Evolutionary conservation across 2,329 filamentous ascomycete genomes (phyloP).

Genomic region (Fusarium tanahbumbuense): DNA sequence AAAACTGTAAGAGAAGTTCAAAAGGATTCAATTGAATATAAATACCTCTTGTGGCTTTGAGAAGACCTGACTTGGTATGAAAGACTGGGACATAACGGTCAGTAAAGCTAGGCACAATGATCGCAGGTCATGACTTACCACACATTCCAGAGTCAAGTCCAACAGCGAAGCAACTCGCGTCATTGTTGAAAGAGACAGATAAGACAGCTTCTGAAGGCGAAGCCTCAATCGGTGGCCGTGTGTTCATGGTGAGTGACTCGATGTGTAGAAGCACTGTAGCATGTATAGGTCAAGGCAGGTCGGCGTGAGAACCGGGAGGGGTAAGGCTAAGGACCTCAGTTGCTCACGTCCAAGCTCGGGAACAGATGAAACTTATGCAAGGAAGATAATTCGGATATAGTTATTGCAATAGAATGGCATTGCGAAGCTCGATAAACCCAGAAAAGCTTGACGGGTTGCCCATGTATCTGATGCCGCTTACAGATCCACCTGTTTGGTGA

Average conservation of each 20-base stretch:
- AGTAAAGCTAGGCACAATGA: slow-evolving; percentile 16
- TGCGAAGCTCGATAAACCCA: slow-evolving; percentile 19
- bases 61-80: slow-evolving; percentile 76
- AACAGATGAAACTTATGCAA: neutral
- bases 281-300: slow-evolving; percentile 5
- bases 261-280: slow-evolving; percentile 12
- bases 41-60: slow-evolving; percentile 67
- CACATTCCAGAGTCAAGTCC: slow-evolving; percentile 88
- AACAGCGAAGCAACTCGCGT: slow-evolving; percentile 86
- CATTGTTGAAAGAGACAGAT: slow-evolving; percentile 86
- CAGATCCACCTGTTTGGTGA: slow-evolving; percentile 33
- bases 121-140: slow-evolving; percentile 63
- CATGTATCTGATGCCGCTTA: slow-evolving; percentile 26
- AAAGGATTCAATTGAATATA: neutral
- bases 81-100: slow-evolving; percentile 66
- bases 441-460: slow-evolving; percentile 9
- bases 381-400: neutral
- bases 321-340: slow-evolving; percentile 14
- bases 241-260: slow-evolving; percentile 75
- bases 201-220: slow-evolving; percentile 79
- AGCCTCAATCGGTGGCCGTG: slow-evolving; percentile 84
- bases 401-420: slow-evolving; percentile 28
- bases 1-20: slow-evolving; percentile 1
- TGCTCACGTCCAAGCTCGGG: slow-evolving; percentile 2
- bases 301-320: slow-evolving; percentile 28